Base-by-base conservation (phyloP, 2,329 filamentous ascomycete species). In the Dactylellina leptospora region DNA sequence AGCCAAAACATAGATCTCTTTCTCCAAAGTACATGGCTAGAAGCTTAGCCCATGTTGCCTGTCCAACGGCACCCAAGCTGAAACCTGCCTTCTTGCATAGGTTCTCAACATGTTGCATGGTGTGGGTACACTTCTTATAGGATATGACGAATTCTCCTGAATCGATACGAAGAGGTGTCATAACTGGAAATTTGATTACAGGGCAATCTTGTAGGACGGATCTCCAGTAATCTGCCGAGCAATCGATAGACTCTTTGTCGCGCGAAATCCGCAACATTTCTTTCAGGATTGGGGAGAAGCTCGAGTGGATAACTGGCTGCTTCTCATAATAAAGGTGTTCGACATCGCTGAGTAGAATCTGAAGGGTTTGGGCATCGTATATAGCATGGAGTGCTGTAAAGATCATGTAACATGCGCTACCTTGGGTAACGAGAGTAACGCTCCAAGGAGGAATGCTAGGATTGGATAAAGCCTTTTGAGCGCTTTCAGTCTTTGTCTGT, bases 331-430 rank as follows among this genome's bases (percentile, higher is more conserved):
- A 72, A 10, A 72, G 48, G 11, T 60, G 18, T 2, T 54, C 45
- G 0, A 96, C 81, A 75, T 89, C 85, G 0, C 81, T 77, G 1
- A 96, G 79, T 0, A 97, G 83, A 0, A 82, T 77, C 2, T 85
- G 82, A 9, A 97, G 81, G 6, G 91, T 92, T 40, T 86, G 83
- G 0, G 92, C 93, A 80, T 97, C 93, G 75, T 96, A 97, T 0
- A 97, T 81, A 0, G 90, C 90, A 80, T 97, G 93, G 74, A 96
- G 89, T 1, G 92, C 83, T 8, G 83, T 85, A 18, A 88, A 77
- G 45, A 77, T 61, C 33, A 77, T 62, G 22, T 84, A 80, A 40
- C 86, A 77, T 3, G 77, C 66, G 2, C 72, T 77, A 4, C 22
- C 18, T 4, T 38, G 33, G 11, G 47, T 42, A 22, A 73, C 40